These are phyloP conservation scores for Lichtheimia corymbifera DNA, from an alignment of 371 early-diverging fungal species.

Conservation along the genomic window DNA sequence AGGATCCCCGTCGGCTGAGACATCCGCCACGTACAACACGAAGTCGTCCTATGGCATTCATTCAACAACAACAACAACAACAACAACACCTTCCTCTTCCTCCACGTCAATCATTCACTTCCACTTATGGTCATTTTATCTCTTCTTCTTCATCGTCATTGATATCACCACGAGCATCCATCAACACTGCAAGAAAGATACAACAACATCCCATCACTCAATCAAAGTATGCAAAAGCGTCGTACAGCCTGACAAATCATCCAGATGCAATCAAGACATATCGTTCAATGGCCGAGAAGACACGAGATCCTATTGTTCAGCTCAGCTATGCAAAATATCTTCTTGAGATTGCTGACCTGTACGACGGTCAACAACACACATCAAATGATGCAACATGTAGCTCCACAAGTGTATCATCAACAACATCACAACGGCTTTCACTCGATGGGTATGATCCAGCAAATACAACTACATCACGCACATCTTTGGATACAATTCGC, in stretches of 20 bases:
- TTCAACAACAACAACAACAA: background rate
- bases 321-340: slow-evolving; percentile 84
- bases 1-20: background rate
- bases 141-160: background rate
- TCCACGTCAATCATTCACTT: background rate
- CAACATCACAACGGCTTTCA: background rate
- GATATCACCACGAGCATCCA: background rate
- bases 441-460: background rate
- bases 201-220: background rate
- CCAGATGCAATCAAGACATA: slow-evolving; percentile 64
- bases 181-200: background rate
- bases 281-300: slow-evolving; percentile 73
- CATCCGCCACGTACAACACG: slow-evolving; percentile 1
- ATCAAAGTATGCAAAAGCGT: slow-evolving; percentile 41
- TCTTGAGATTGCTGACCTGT: slow-evolving; percentile 53
- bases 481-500: slow-evolving; percentile 1
- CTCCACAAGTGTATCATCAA: background rate
- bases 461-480: slow-evolving; percentile 1
- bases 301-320: slow-evolving; percentile 77
- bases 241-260: slow-evolving; percentile 61
- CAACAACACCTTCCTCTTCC: background rate
- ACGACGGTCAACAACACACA: slow-evolving; percentile 14
- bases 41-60: background rate
- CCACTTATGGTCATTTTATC: background rate
- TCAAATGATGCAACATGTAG: background rate